Conservation (phyloP, 345 rosid species). For the sweet orange (Citrus sinensis) region DVS_A1.0 CM039165.1:399501-400000, state of each 20-base stretch:
- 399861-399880: slow-evolving; percentile 6
- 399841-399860: too few relatives aligned
- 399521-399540: background rate
- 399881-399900: background rate
- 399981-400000: background rate
- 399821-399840: slow-evolving; percentile 13
- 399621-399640: background rate
- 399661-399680: background rate
- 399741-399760: slow-evolving; percentile 43
- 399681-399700: slow-evolving; percentile 4
- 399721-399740: slow-evolving; percentile 35
- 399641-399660: background rate
- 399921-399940: background rate
- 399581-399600: background rate
- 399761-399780: slow-evolving; percentile 70
- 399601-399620: background rate
- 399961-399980: slow-evolving; percentile 18
- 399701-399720: slow-evolving; percentile 64
- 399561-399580: background rate
- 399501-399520: too few relatives aligned
- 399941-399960: slow-evolving; percentile 1
- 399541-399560: background rate
- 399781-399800: slow-evolving; percentile 34
- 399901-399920: background rate
- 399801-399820: slow-evolving; percentile 47